phyloP scores from a whole-genome alignment of 768 basidiomycete species.

The Lactarius hengduanensis region DNA sequence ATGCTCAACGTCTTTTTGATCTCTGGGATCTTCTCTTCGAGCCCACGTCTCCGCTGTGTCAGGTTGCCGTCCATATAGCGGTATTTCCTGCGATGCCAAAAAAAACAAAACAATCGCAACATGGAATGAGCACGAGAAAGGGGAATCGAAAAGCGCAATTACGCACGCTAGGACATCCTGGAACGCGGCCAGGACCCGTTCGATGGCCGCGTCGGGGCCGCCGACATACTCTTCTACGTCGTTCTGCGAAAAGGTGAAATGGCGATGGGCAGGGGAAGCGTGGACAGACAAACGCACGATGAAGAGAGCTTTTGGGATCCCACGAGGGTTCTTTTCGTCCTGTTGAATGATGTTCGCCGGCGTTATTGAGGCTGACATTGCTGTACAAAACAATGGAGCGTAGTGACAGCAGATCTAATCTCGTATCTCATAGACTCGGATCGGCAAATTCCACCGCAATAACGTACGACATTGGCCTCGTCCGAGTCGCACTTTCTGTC shows the following conservation, averaged over 20 bases:
- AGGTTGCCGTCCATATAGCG: constrained; percentile 94
- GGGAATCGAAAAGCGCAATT: constrained; percentile 37
- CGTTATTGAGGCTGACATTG: constrained; percentile 25
- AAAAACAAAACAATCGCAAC: constrained; percentile 22
- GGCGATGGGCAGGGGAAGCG: neutral
- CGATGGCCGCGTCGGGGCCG: constrained; percentile 72
- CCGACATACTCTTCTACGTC: constrained; percentile 87
- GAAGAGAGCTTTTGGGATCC: constrained; percentile 94
- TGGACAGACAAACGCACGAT: constrained; percentile 54
- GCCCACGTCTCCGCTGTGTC: constrained; percentile 67
- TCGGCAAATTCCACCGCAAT: neutral
- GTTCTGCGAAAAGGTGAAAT: constrained; percentile 46
- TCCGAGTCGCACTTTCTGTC: too few relatives aligned
- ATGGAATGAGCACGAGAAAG: neutral
- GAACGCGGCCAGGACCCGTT: constrained; percentile 72
- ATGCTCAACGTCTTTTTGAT: constrained; percentile 89
- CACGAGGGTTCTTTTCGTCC: constrained; percentile 73
- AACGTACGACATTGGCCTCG: neutral
- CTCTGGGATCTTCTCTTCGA: constrained; percentile 96
- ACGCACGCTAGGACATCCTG: constrained; percentile 93
- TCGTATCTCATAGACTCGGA: constrained; percentile 4
- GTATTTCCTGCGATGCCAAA: constrained; percentile 75
- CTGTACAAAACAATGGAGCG: neutral
- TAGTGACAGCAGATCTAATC: constrained; percentile 10
- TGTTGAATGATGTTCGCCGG: constrained; percentile 33